A percentile compares a stretch with the other conserved stretches of the same genome.
Conservation (phyloP, 345 rosid genomes). For the Corymbia maculata region DNA sequence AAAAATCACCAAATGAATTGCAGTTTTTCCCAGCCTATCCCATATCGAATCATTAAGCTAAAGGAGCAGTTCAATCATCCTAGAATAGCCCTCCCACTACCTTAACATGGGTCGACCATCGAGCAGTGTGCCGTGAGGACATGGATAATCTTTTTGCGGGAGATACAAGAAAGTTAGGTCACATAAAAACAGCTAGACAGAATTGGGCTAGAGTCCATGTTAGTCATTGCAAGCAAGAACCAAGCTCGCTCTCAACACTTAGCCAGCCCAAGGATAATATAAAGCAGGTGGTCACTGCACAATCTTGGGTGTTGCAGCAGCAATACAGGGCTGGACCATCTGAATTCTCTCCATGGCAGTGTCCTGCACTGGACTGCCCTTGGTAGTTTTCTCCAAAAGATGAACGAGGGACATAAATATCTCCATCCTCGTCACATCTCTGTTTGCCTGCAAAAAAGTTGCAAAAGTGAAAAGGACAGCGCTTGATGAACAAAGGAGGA, state of each 20-base stretch:
- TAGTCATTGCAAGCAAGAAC: slow-evolving; percentile 45
- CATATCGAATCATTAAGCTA: not conserved
- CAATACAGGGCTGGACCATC: slow-evolving; percentile 30
- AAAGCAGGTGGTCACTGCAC: slow-evolving; percentile 23
- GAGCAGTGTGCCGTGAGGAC: not conserved
- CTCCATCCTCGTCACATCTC: slow-evolving; percentile 91
- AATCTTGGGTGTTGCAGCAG: slow-evolving; percentile 38
- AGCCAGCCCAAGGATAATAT: slow-evolving; percentile 3
- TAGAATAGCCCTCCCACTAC: not conserved
- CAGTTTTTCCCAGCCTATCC: not conserved
- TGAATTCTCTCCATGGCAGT: slow-evolving; percentile 39
- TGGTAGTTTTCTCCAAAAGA: slow-evolving; percentile 68
- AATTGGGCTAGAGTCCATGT: slow-evolving; percentile 27
- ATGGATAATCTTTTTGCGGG: not conserved
- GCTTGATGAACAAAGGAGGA: not conserved
- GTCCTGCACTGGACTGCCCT: slow-evolving; percentile 27
- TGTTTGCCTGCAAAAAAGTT: slow-evolving; percentile 50
- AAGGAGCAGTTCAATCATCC: not conserved
- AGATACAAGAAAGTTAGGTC: slow-evolving; percentile 2
- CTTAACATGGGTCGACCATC: not conserved
- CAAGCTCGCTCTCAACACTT: slow-evolving; percentile 47
- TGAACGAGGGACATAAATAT: slow-evolving; percentile 81
- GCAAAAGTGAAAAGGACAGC: not conserved
- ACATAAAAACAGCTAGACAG: not conserved
- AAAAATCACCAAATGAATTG: not conserved